A percentile compares a stretch with the other conserved stretches of the same genome.
Evolutionary conservation across 352 stramenopile species (phyloP).

Genomic region (Globisporangium nodosum): DNA sequence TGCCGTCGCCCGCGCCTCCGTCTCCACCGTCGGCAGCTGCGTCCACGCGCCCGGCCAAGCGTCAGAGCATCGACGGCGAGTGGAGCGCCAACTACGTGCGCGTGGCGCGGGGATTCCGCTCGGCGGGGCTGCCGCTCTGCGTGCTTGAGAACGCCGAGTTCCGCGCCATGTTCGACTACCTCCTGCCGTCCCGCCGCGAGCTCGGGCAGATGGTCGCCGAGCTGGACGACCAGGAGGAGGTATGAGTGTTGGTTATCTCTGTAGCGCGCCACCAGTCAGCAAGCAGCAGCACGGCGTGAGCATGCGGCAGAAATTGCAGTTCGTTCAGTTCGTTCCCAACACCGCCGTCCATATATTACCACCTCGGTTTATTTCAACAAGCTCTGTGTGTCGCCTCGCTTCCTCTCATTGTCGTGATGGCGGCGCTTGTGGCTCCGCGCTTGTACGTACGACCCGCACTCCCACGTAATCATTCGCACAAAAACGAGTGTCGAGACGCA

Average conservation of each 20-base stretch:
- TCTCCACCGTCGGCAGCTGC: background rate
- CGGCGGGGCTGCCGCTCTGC: background rate
- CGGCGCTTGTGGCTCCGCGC: no score
- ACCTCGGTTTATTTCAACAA: no score
- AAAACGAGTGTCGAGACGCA: no score
- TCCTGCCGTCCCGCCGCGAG: background rate
- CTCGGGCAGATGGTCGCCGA: background rate
- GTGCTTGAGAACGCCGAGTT: constrained; percentile 1
- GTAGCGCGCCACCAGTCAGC: no score
- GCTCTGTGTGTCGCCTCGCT: no score
- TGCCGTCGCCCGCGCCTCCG: background rate
- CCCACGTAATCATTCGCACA: no score
- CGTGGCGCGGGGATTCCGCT: background rate
- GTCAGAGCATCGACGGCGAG: background rate
- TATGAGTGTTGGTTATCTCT: background rate
- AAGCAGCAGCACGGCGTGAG: no score
- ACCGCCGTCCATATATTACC: no score
- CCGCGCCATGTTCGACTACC: constrained; percentile 1
- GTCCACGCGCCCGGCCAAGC: background rate
- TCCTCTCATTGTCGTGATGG: no score
- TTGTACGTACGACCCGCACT: no score
- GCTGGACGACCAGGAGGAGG: constrained; percentile 1
- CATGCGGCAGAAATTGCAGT: no score
- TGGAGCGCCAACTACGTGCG: background rate
- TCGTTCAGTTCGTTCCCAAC: no score